Evolutionary conservation across 2,329 filamentous ascomycete species (phyloP), one percentile per base, ranked within the genome.

Genomic region (Fusarium vanettenii): DNA sequence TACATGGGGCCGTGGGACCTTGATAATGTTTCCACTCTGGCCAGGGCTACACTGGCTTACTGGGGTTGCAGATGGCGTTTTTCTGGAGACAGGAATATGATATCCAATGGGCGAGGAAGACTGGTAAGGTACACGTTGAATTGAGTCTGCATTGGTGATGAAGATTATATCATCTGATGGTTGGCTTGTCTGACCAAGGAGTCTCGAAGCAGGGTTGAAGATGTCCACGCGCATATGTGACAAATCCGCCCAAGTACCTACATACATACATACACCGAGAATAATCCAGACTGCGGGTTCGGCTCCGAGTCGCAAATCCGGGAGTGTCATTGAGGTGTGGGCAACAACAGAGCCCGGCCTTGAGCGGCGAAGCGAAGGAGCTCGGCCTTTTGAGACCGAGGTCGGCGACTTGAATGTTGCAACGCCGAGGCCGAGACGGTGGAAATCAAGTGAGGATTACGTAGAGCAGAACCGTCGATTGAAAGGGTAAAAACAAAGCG

Each of bases 231-330:
- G 39, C 25, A 55, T 39, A 20, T 9, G 16, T 37, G 27, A 39
- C 48, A 69, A 25, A 52, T 16, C 9, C 48, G 31, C 14, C 56
- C n/a, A 16, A 13, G 18, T 20, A 31, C 29, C 29, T 31, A 31
- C 8, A 31, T 31, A 31, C 29, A 31, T 31, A 52, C 25, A 52
- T n/a, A 25, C 7, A 10, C n/a, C 16, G 59, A 43, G 60, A 37
- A 55, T 31, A 59, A 20, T 55, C 18, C 41, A 60, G 25, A 16
- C 16, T 52, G n/a, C 27, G 29, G 25, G 33, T 48, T 64, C 68
- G 66, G 59, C 31, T 64, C 69, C 63, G 73, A 72, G 37, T 16
- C 22, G 16, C 20, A 59, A 67, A 29, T 61, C 63, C 57, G 71
- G 72, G 57, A 56, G 43, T 6, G 11, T 27, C 29, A 14, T 57